phyloP scores from a whole-genome alignment of 2,329 filamentous ascomycete species.

The Boeremia exigua region DNA sequence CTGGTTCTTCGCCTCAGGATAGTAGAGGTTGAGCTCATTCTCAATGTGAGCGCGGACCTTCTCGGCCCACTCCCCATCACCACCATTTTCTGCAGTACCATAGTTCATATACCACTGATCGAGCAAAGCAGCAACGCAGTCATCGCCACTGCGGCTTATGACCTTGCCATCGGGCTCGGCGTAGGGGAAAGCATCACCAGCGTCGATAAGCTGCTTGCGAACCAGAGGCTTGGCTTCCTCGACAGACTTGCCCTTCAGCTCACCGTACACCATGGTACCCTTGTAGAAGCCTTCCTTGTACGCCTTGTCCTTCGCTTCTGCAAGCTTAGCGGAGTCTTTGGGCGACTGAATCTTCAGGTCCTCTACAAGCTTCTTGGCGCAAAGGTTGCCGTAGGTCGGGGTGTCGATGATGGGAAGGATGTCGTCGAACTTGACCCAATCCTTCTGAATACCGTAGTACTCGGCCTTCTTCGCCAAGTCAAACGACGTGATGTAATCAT shows the following conservation, averaged over 20 bases:
- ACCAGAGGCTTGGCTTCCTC: conserved; percentile 88
- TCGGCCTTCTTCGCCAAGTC: conserved; percentile 95
- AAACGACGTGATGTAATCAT: conserved; percentile 88
- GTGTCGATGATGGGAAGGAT: conserved; percentile 80
- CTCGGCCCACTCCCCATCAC: conserved; percentile 77
- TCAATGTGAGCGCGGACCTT: conserved; percentile 57
- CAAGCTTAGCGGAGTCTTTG: conserved; percentile 89
- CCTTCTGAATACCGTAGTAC: conserved; percentile 91
- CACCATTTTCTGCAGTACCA: conserved; percentile 68
- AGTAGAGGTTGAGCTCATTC: conserved; percentile 78
- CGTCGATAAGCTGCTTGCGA: conserved; percentile 75
- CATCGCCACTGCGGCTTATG: conserved; percentile 85
- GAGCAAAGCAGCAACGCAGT: conserved; percentile 89
- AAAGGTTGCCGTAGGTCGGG: conserved; percentile 83
- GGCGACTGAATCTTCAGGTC: conserved; percentile 96
- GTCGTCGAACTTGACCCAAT: conserved; percentile 86
- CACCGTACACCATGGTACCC: conserved; percentile 84
- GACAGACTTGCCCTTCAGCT: conserved; percentile 86
- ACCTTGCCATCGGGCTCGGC: conserved; percentile 91
- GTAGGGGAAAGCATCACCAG: conserved; percentile 84
- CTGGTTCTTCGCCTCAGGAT: conserved; percentile 60
- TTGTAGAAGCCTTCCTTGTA: conserved; percentile 99
- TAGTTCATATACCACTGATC: conserved; percentile 99
- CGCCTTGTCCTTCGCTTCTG: conserved; percentile 91
- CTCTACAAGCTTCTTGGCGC: conserved; percentile 83